A percentile compares a stretch with the other conserved stretches of the same genome.
Conservation (phyloP, 1,139 yeast genomes). For the Yamadazyma atmosphaerica region DNA sequence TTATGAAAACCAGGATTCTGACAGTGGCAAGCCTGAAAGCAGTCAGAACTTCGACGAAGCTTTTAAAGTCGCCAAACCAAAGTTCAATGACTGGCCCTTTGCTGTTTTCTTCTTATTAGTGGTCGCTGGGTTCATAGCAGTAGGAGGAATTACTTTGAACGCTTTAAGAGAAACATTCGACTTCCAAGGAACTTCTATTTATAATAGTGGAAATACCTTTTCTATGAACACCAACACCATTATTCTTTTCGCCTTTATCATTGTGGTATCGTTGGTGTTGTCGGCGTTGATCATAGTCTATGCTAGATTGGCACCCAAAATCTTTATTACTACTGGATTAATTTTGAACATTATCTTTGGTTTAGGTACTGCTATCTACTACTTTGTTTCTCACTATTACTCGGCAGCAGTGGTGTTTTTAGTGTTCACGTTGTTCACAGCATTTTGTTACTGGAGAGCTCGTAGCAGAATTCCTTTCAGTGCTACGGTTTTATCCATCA, state of each 20-base stretch:
- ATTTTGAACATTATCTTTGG: slow-evolving; percentile 68
- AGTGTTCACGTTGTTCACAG: slow-evolving; percentile 61
- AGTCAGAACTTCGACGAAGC: slow-evolving; percentile 57
- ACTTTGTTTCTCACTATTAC: slow-evolving; percentile 62
- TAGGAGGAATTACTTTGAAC: slow-evolving; percentile 68
- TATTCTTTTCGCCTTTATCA: slow-evolving; percentile 66
- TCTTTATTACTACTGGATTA: slow-evolving; percentile 71
- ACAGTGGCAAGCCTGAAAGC: slow-evolving; percentile 33
- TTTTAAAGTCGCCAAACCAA: slow-evolving; percentile 66
- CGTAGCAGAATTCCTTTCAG: slow-evolving; percentile 71
- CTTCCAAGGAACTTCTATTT: slow-evolving; percentile 66
- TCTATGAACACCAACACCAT: slow-evolving; percentile 74
- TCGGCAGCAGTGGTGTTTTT: slow-evolving; percentile 79
- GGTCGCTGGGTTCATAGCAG: slow-evolving; percentile 67
- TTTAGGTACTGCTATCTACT: slow-evolving; percentile 73
- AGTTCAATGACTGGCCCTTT: slow-evolving; percentile 73
- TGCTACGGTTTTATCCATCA: slow-evolving; percentile 68
- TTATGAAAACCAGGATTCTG: slow-evolving; percentile 22
- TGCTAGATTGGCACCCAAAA: slow-evolving; percentile 64
- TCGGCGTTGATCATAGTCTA: slow-evolving; percentile 56
- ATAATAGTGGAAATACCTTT: slow-evolving; percentile 52
- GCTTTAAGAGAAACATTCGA: slow-evolving; percentile 59
- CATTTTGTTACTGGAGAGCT: slow-evolving; percentile 74
- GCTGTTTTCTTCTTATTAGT: slow-evolving; percentile 61
- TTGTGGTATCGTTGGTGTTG: slow-evolving; percentile 60